Base-by-base conservation (phyloP, 2,329 filamentous ascomycete genomes). In the Fusarium incarnatum region DNA sequence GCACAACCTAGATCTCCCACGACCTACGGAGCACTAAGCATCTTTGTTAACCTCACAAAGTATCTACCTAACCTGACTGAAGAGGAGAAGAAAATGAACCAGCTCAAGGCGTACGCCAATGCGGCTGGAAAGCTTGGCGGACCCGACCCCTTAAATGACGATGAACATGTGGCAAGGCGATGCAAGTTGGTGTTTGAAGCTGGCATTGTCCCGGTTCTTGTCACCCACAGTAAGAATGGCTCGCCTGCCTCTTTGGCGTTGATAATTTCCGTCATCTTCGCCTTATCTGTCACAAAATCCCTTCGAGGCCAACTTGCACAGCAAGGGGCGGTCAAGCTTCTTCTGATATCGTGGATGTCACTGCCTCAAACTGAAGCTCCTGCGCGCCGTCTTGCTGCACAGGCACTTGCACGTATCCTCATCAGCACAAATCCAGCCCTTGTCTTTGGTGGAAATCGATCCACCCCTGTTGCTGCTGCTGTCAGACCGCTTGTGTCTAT, bases 51-150 rank as follows among this genome's bases (percentile, higher is more conserved):
- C 76, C 83, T 99, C 54, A 97, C 94, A 16, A 86, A 88, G 30
- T 98, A 97, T 77, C 86, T 88, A 42, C 94, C 94, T 9, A 84
- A 84, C 10, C 84, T 94, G 42, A 91, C 93, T 1, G 95, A 98
- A 68, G 96, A 99, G 79, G 92, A 98, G 75, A 96, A 95, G 82
- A 94, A 93, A 76, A 93, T 99, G 83, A 88, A 88, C 8, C 93
- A 99, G 78, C 87, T 99, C 46, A 98, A 97, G 83, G 93, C 94
- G 4, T 99, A 98, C 75, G 96, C 96, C 16, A 93, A 97, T 77
- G 92, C 94, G 1, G 90, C 90, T 8, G 94, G 93, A 75, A 87
- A 88, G 65, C 77, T 87, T n/a, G 78, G 84, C 0, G 82, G 85
- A 5, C 83, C 87, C 1, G 89, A 94, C 76, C 88, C 89, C 10